Base-by-base conservation (phyloP, 1,284 basidiomycete species). In the Erythrobasidium hasegawianum region DNA sequence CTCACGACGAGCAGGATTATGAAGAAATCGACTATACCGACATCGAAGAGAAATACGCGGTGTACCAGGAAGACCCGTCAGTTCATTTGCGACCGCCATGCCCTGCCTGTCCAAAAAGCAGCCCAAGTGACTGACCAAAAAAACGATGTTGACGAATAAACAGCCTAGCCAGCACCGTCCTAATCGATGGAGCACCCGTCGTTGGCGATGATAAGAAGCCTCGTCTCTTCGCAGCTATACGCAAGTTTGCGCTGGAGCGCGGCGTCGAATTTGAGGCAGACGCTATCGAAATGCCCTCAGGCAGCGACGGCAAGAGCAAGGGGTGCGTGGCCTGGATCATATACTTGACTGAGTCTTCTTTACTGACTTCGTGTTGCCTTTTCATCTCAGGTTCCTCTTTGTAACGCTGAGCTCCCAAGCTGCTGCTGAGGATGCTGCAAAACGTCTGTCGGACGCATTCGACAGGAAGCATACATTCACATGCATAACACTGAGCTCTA, bases 401-500 rank as follows among this genome's bases (percentile, higher is more conserved):
- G 80, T 97, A 68, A 93, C 97, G 72, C 88, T 94, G 78, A 86
- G 85, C 61, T 87, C 83, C 68, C 81, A 83, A 20, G 87, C 90
- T 61, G 87, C 94, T 75, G 95, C 95, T 13, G 83, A 85, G 66
- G 81, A 86, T 68, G 93, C 94, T 39, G 82, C 94, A 64, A 82
- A 83, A 27, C 83, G 84, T 24, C 85, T 98, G 80, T 84, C 98
- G 76, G 87, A 89, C 45, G 85, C 89, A 77, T 98, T 98, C 76
- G 92, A 96, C 78, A 84, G 91, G 72, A 93, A 86, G 76, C 94
- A 97, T 80, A 87, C 85, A 1, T 94, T 99, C 79, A 83, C 84
- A 74, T 81, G 96, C 74, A 94, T 94, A 81, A 86, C 87, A 70
- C 97, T 98, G 77, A 86, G 87, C 58, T 95, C 98, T 76, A 87